A percentile compares a stretch with the other conserved stretches of the same genome.
These are phyloP conservation scores for Crithidia fasciculata DNA, from an alignment of 208 protist genomes.

Conservation along the genomic window DNA sequence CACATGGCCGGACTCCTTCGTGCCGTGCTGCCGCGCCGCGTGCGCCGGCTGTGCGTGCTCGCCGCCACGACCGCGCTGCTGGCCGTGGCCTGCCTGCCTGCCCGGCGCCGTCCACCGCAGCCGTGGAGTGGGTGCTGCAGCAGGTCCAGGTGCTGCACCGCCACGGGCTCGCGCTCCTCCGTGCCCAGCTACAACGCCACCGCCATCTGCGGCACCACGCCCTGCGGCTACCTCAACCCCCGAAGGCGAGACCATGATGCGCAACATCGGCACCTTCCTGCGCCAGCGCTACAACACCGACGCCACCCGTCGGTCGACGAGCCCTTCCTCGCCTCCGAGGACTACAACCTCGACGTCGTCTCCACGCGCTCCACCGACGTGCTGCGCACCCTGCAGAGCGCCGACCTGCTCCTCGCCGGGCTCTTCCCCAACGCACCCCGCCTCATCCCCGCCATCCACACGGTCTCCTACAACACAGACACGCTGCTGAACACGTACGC, in stretches of 20 bases:
- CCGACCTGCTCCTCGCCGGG: slow-evolving; percentile 36
- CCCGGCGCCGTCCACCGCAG: slow-evolving; percentile 15
- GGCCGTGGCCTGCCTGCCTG: slow-evolving; percentile 8
- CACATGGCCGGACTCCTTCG: not conserved
- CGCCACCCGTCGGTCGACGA: slow-evolving; percentile 20
- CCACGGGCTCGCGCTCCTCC: slow-evolving; percentile 45
- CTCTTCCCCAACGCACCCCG: slow-evolving; percentile 33
- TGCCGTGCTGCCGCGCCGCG: slow-evolving; percentile 5
- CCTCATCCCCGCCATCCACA: slow-evolving; percentile 57
- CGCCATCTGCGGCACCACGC: slow-evolving; percentile 36
- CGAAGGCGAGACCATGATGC: slow-evolving; percentile 41
- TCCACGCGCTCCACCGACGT: slow-evolving; percentile 56
- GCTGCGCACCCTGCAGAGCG: slow-evolving; percentile 58
- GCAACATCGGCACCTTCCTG: slow-evolving; percentile 47
- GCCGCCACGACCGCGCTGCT: slow-evolving; percentile 15
- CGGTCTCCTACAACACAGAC: not conserved
- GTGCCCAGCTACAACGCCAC: slow-evolving; percentile 24
- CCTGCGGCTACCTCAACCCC: slow-evolving; percentile 53
- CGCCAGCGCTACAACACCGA: slow-evolving; percentile 40
- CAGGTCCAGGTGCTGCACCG: slow-evolving; percentile 55
- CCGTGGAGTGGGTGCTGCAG: slow-evolving; percentile 22
- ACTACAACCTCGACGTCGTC: slow-evolving; percentile 48
- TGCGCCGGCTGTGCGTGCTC: slow-evolving; percentile 14
- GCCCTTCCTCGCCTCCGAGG: slow-evolving; percentile 29
- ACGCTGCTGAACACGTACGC: slow-evolving; percentile 31